Conservation (phyloP, 345 rosid species). For the Punica granatum region DNA sequence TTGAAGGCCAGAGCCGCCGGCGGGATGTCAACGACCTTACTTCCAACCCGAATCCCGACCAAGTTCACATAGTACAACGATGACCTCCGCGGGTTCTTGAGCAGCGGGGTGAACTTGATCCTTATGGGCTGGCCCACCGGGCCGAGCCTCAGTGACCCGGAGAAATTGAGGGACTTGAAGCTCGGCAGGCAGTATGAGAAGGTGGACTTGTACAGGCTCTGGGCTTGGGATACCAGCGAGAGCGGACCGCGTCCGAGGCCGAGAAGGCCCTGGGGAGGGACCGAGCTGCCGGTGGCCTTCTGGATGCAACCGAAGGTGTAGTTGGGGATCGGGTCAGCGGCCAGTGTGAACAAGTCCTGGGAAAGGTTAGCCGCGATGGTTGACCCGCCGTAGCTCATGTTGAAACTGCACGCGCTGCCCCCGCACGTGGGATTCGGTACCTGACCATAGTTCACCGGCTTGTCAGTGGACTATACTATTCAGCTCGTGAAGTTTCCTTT, state of each 20-base stretch:
- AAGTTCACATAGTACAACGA: conserved; percentile 81
- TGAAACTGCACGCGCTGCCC: conserved; percentile 54
- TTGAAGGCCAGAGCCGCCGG: conserved; percentile 59
- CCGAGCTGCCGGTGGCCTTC: conserved; percentile 53
- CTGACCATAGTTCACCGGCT: conserved; percentile 24
- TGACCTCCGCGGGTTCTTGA: conserved; percentile 71
- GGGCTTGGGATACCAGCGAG: conserved; percentile 73
- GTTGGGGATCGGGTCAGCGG: conserved; percentile 45
- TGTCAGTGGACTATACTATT: background rate
- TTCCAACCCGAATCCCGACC: conserved; percentile 69
- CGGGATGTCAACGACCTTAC: conserved; percentile 61
- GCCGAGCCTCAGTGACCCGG: conserved; percentile 84
- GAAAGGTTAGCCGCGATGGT: conserved; percentile 55
- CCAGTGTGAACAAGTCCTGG: conserved; percentile 55
- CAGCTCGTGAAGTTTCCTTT: background rate
- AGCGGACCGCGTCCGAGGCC: conserved; percentile 88
- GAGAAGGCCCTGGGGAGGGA: conserved; percentile 79
- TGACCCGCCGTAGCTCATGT: conserved; percentile 81
- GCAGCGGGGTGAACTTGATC: conserved; percentile 74
- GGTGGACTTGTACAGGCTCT: conserved; percentile 55
- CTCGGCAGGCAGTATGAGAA: conserved; percentile 93
- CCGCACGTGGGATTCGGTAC: conserved; percentile 63
- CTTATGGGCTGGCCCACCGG: conserved; percentile 64
- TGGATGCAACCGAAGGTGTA: conserved; percentile 85
- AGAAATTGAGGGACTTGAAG: conserved; percentile 59